A percentile compares a stretch with the other conserved stretches of the same genome.
Conservation (phyloP, 1,139 yeast genomes). For the Nakaseomyces nivariensis region DNA sequence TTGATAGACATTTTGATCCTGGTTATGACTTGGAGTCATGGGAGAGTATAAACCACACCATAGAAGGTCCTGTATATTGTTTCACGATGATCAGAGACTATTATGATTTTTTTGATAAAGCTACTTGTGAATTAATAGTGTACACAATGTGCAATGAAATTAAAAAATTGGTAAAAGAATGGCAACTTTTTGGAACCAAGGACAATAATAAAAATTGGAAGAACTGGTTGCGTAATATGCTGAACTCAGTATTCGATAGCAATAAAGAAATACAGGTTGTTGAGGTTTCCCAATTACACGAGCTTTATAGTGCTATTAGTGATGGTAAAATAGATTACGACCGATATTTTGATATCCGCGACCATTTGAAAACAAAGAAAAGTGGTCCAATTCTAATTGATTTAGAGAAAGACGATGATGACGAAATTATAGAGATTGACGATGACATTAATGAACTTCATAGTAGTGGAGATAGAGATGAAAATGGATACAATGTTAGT, state of each 20-base stretch:
- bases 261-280: constrained; percentile 8
- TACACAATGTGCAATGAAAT: constrained; percentile 17
- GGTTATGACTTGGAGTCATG: constrained; percentile 17
- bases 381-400: neutral
- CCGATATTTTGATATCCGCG: neutral
- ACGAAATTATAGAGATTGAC: constrained; percentile 1
- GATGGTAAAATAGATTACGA: neutral
- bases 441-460: constrained; percentile 2
- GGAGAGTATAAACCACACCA: neutral
- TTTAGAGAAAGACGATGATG: constrained; percentile 1
- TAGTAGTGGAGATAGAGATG: neutral
- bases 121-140: constrained; percentile 9
- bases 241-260: neutral
- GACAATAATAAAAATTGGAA: constrained; percentile 10
- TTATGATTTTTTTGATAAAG: neutral
- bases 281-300: neutral
- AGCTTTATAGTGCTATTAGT: neutral
- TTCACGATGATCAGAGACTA: neutral
- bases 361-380: constrained; percentile 6
- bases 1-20: constrained; percentile 22
- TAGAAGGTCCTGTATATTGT: neutral
- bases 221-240: neutral
- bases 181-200: constrained; percentile 15
- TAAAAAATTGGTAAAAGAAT: constrained; percentile 19
- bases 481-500: constrained; percentile 9